These are phyloP conservation scores for Akanthomyces lecanii DNA, from an alignment of 2,329 filamentous ascomycete species.

Conservation along the genomic window DNA sequence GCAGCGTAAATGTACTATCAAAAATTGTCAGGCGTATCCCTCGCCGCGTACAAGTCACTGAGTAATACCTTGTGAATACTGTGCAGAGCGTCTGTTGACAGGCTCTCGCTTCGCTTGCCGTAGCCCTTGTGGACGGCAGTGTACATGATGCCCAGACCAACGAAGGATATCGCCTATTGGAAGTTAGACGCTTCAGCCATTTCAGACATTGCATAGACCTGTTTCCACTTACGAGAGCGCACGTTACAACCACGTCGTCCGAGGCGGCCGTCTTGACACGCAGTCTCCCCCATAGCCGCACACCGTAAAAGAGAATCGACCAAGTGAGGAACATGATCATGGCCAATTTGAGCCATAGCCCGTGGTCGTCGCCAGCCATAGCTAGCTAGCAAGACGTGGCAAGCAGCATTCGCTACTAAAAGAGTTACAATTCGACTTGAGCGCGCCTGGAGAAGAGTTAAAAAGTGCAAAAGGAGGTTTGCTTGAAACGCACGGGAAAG, in stretches of 20 bases:
- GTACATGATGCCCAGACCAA: background rate
- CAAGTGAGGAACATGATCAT: conserved; percentile 4
- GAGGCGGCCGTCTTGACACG: conserved; percentile 1
- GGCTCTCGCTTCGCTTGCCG: background rate
- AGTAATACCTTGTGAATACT: background rate
- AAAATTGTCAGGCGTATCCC: background rate
- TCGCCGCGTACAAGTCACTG: background rate
- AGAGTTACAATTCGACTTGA: background rate
- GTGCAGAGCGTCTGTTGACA: background rate
- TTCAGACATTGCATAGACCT: too few species aligned
- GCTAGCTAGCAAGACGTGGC: background rate
- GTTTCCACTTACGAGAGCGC: background rate
- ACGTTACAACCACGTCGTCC: background rate
- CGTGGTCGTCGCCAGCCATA: background rate
- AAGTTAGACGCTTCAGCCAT: background rate
- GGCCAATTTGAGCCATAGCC: background rate
- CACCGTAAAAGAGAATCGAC: background rate
- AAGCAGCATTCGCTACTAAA: background rate
- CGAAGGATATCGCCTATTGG: background rate
- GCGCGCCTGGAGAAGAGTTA: too few species aligned
- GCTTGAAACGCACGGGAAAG: too few species aligned
- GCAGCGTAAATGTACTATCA: background rate
- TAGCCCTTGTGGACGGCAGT: background rate
- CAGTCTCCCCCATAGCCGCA: conserved; percentile 3
- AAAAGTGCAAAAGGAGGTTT: too few species aligned